phyloP scores from a whole-genome alignment of 75 land plant genomes.

The Larix kaempferi region DNA sequence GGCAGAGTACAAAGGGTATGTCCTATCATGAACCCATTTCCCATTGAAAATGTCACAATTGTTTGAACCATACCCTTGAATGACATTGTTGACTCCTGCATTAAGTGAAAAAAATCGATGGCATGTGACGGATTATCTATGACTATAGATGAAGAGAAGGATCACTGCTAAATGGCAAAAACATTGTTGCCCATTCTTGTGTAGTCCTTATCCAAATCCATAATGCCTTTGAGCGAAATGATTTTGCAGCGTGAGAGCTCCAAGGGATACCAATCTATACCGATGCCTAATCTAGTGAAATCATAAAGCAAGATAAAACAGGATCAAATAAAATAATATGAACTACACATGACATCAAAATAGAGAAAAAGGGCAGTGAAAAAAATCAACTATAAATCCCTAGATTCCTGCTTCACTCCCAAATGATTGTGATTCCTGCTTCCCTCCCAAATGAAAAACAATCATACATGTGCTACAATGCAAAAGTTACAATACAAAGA shows the following conservation, averaged over 20 bases:
- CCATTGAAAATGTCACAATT: conserved; percentile 66
- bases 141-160: not conserved
- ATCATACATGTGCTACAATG: too few species aligned
- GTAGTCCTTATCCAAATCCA: not conserved
- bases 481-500: too few species aligned
- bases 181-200: not conserved
- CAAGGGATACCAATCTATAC: not conserved
- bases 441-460: too few species aligned
- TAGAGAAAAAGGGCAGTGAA: too few species aligned
- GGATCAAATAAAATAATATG: too few species aligned
- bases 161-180: not conserved
- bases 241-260: not conserved
- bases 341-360: too few species aligned
- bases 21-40: conserved; percentile 49
- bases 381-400: too few species aligned
- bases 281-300: too few species aligned
- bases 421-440: too few species aligned
- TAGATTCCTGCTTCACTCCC: too few species aligned
- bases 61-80: not conserved
- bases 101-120: not conserved
- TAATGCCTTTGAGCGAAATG: not conserved
- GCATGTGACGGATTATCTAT: not conserved
- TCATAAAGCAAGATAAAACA: too few species aligned
- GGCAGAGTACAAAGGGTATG: conserved; percentile 53
- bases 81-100: not conserved